Percentiles rank a stretch among this genome's conserved stretches.
Evolutionary conservation across 805 yeast genomes (phyloP).

Genomic region (Sungouiozyma intestinalis): DNA sequence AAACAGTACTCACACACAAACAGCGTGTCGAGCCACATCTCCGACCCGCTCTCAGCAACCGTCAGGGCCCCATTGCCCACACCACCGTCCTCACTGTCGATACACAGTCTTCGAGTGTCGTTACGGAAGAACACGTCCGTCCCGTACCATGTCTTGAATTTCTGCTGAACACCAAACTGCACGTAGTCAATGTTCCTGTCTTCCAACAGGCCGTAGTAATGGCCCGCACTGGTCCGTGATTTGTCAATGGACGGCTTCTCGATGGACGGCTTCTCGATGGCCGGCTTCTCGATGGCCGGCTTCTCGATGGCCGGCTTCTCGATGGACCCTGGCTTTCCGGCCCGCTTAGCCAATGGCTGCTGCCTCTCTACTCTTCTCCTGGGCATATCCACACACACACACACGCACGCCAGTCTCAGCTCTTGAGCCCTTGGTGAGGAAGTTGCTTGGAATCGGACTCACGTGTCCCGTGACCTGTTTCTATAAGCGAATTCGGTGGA

Average conservation of each 20-base stretch:
- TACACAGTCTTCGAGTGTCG: constrained; percentile 4
- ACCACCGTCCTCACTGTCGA: constrained; percentile 3
- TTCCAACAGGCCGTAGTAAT: constrained; percentile 48
- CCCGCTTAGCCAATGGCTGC: no score
- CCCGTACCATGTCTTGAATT: constrained; percentile 81
- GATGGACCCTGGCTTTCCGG: no score
- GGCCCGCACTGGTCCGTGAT: constrained; percentile 25
- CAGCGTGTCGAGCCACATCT: constrained; percentile 52
- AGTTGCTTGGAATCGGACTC: no score
- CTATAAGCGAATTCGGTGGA: no score
- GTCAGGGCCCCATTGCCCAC: constrained; percentile 3
- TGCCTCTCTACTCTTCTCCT: no score
- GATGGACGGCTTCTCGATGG: no score
- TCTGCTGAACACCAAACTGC: constrained; percentile 49
- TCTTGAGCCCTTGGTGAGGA: no score
- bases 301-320: no score
- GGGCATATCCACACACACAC: no score
- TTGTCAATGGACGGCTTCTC: constrained; percentile 6
- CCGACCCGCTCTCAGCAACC: constrained; percentile 4
- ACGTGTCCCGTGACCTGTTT: no score
- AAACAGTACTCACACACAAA: constrained; percentile 77
- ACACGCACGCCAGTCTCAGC: no score
- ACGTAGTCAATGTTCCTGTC: constrained; percentile 56
- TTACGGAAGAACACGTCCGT: constrained; percentile 64
- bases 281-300: no score